A percentile compares a stretch with the other conserved stretches of the same genome.
Conservation (phyloP, 208 protist genomes). For the Kentomonas sorsogonicus region DNA sequence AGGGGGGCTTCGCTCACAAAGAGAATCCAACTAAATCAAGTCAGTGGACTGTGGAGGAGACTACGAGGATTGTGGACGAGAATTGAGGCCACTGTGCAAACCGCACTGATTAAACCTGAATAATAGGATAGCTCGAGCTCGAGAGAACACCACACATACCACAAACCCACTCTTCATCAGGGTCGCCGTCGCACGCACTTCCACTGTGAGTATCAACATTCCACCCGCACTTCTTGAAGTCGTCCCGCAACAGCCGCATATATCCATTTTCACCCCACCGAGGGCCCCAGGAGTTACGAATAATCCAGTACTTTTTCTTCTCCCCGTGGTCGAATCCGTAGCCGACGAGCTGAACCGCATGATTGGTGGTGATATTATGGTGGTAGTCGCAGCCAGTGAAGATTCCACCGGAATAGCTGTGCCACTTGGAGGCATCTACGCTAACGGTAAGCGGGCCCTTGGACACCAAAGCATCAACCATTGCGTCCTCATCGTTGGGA, state of each 20-base stretch:
- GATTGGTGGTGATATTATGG: constrained; percentile 67
- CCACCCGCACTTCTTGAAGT: constrained; percentile 26
- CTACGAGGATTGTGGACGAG: too few species aligned
- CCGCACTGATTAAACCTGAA: constrained; percentile 5
- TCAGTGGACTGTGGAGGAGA: too few species aligned
- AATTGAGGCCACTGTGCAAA: too few species aligned
- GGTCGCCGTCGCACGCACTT: constrained; percentile 65
- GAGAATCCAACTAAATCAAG: not conserved
- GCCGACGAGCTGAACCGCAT: constrained; percentile 85
- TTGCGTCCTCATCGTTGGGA: constrained; percentile 42
- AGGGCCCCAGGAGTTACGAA: constrained; percentile 85
- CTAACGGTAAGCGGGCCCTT: constrained; percentile 74
- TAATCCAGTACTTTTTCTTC: constrained; percentile 79
- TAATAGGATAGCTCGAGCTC: constrained; percentile 56
- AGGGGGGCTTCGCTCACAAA: not conserved
- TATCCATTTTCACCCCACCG: constrained; percentile 79
- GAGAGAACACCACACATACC: constrained; percentile 84
- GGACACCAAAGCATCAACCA: constrained; percentile 53
- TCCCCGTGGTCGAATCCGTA: constrained; percentile 55
- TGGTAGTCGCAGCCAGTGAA: constrained; percentile 60
- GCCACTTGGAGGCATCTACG: constrained; percentile 69
- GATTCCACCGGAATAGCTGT: constrained; percentile 63
- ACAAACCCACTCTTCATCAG: constrained; percentile 48
- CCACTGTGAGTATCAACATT: constrained; percentile 41
- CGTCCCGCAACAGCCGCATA: constrained; percentile 60